Conservation (phyloP, 495 filamentous ascomycete species). For the Chaetomidium leptoderma region DNA sequence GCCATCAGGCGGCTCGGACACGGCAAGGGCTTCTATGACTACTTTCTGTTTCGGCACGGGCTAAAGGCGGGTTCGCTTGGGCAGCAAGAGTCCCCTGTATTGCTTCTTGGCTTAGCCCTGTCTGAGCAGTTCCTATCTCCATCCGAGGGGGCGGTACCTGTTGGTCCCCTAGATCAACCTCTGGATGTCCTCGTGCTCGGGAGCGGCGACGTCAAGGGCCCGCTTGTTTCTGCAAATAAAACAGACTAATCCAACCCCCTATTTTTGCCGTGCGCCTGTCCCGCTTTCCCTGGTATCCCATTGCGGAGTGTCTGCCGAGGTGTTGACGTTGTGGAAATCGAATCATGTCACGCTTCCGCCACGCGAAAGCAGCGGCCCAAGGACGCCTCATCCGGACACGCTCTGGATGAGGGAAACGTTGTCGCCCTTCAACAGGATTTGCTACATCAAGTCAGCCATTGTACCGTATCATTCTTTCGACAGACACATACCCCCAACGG, state of each 20-base stretch:
- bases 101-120: conserved; percentile 79
- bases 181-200: conserved; percentile 46
- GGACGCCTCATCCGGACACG: conserved; percentile 46
- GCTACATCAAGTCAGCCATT: conserved; percentile 52
- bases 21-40: conserved; percentile 96
- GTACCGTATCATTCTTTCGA: background rate
- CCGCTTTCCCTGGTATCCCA: conserved; percentile 22
- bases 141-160: conserved; percentile 38
- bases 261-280: conserved; percentile 17
- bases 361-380: background rate
- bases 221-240: conserved; percentile 17
- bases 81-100: conserved; percentile 44
- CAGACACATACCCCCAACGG: conserved; percentile 57
- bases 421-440: conserved; percentile 95
- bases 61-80: conserved; percentile 39
- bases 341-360: conserved; percentile 3
- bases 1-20: conserved; percentile 75
- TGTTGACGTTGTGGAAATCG: conserved; percentile 5
- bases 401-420: conserved; percentile 94
- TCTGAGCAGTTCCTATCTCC: conserved; percentile 74
- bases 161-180: conserved; percentile 43
- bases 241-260: conserved; percentile 13
- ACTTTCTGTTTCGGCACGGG: conserved; percentile 73
- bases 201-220: conserved; percentile 42
- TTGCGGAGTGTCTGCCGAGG: conserved; percentile 13